Percentiles rank a stretch among this genome's conserved stretches.
These are phyloP conservation scores for Penicillium psychrosexuale DNA, from an alignment of 2,329 filamentous ascomycete species.

Conservation along the genomic window DNA sequence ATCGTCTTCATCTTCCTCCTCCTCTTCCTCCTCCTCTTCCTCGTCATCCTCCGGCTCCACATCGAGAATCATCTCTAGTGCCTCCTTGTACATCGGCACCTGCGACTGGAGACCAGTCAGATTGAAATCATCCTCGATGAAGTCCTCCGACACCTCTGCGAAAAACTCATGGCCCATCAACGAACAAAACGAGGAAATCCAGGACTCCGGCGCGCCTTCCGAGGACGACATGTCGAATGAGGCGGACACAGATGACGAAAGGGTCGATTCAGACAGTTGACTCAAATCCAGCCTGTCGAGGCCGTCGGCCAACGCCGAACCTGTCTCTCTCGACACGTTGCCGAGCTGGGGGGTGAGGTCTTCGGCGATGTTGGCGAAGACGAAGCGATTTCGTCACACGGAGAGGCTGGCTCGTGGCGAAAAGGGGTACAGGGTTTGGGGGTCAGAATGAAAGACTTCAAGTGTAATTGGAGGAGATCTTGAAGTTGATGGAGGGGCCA, in stretches of 20 bases:
- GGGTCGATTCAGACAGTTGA: conserved; percentile 46
- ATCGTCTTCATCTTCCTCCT: conserved; percentile 67
- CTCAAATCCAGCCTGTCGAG: conserved; percentile 48
- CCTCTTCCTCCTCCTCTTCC: conserved; percentile 62
- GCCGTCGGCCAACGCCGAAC: conserved; percentile 47
- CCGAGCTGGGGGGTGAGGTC: conserved; percentile 26
- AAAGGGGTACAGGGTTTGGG: conserved; percentile 5
- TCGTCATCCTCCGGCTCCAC: conserved; percentile 89
- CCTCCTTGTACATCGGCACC: conserved; percentile 98
- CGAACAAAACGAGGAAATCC: conserved; percentile 97
- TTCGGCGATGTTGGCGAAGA: conserved; percentile 16
- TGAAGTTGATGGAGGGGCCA: conserved; percentile 8
- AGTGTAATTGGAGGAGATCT: not conserved
- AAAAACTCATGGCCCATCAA: conserved; percentile 97
- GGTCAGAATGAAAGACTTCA: not conserved
- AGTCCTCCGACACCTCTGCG: conserved; percentile 96
- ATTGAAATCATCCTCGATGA: conserved; percentile 99
- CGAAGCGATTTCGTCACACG: conserved; percentile 22
- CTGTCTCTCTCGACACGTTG: conserved; percentile 48
- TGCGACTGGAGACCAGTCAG: conserved; percentile 91
- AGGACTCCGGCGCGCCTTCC: conserved; percentile 69
- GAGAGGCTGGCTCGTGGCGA: conserved; percentile 1
- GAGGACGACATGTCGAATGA: conserved; percentile 47
- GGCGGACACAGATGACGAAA: conserved; percentile 37
- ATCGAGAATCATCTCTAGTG: conserved; percentile 97